These are phyloP conservation scores for Leccinum subrobustum DNA, from an alignment of 1,284 basidiomycete species.

Conservation along the genomic window DNA sequence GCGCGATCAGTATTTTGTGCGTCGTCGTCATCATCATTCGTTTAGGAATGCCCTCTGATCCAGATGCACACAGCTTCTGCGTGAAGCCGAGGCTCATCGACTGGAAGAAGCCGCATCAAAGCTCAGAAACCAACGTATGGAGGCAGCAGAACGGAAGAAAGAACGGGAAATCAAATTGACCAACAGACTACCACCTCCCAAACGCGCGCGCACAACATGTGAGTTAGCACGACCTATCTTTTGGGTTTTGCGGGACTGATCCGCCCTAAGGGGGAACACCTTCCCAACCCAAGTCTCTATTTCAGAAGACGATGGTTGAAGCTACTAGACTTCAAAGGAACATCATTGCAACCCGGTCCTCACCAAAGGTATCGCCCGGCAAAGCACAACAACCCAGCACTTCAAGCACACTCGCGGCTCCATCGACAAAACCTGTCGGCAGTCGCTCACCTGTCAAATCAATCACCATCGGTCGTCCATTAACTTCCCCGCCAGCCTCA, in stretches of 20 bases:
- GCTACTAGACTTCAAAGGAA: conserved; percentile 65
- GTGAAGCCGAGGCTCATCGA: conserved; percentile 54
- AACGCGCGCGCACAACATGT: conserved; percentile 57
- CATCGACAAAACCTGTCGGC: conserved; percentile 33
- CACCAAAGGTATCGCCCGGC: conserved; percentile 48
- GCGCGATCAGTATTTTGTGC: conserved; percentile 67
- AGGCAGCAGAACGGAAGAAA: conserved; percentile 69
- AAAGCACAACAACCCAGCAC: conserved; percentile 42
- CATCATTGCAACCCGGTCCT: conserved; percentile 50
- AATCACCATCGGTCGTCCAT: conserved; percentile 36
- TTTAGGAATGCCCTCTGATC: conserved; percentile 7
- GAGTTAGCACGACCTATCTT: conserved; percentile 38
- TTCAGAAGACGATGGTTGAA: conserved; percentile 72
- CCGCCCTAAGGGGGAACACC: conserved; percentile 44
- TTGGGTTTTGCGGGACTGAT: conserved; percentile 9
- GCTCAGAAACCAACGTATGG: conserved; percentile 61
- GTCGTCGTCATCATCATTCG: conserved; percentile 33
- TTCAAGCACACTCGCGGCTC: conserved; percentile 35
- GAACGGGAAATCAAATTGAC: conserved; percentile 71
- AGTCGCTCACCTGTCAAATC: conserved; percentile 45
- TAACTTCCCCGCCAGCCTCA: conserved; percentile 15
- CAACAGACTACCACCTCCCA: conserved; percentile 59
- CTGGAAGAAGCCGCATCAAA: conserved; percentile 58
- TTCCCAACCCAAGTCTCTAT: conserved; percentile 60
- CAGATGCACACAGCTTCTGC: conserved; percentile 43